Base-by-base conservation (phyloP, 179 eudicot genomes). In the Beta lomatogona region DNA sequence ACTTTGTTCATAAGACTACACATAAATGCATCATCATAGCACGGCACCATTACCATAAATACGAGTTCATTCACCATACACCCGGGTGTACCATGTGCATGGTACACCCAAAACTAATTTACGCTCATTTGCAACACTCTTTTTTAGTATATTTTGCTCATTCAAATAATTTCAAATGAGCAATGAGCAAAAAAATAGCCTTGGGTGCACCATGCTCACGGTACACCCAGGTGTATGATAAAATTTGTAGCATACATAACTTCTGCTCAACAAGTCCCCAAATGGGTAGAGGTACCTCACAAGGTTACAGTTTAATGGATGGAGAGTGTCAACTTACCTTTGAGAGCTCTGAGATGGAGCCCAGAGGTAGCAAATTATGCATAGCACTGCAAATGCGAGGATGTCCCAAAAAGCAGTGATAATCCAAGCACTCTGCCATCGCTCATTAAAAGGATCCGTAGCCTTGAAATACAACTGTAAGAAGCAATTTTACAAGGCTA, bases 371-470 rank as follows among this genome's bases (percentile, higher is more conserved):
- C 99, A 96, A 80, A 96, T 94, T 64, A 92, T 91, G 85, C 93
- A 91, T 44, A 96, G 89, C 87, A 96, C 71, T 59, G 84, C 84
- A 82, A 91, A 90, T 63, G 97, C 95, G 80, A 94, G 85, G 81
- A 94, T 88, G 85, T 96, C 98, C 99, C 99, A 96, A 81, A 96
- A 96, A 71, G 99, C 97, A 85, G 94, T 91, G 82, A 96, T 94
- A 72, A 93, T 87, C 99, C 99, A 96, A 25, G 94, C 99, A 82
- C 90, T 89, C 88, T 94, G 98, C 99, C 99, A 96, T 85, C 91
- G 90, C 89, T 96, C 96, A 80, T 93, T 96, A 86, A 89, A 94
- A 67, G 98, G 98, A 88, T 96, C 99, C 48, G 98, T 93, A 77
- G 96, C 97, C 88, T 94, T 96, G 82, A 96, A 96, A 88, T 92